Evolutionary conservation across 2,329 filamentous ascomycete species (phyloP), one percentile per base, ranked within the genome.

Genomic region (Scortechinia acanthostroma): DNA sequence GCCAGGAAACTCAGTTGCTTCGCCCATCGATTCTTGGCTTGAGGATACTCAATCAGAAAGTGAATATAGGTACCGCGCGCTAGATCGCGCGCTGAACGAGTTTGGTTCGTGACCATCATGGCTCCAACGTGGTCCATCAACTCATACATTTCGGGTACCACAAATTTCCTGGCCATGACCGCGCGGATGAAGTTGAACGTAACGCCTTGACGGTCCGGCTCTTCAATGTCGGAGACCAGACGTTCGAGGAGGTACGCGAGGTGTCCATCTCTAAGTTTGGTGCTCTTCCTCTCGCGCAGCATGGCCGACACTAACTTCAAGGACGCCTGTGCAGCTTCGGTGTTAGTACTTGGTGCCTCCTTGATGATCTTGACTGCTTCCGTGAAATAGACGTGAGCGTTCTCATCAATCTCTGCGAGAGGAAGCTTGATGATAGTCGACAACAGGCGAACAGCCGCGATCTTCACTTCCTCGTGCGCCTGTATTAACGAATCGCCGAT

Each of bases 81-180:
- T 42, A 83, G 66, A 55, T 86, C 81, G 45, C 84, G 71, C 2
- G 83, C 78, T 42, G 72, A 73, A 44, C 74, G 73, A 23, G 81
- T 81, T 47, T 86, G 78, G 53, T 87, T 88, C 2, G 79, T 86
- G 14, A 88, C 74, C 82, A 88, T 87, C 60, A 86, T 83, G 15
- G 72, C 71, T 13, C 79, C 78, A 35, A 84, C 73, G 50, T 77
- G 74, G 53, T 88, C 83, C 53, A 86, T 73, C 14, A 82, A 69
- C 53, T 88, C 83, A 54, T 88, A 88, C 25, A 88, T 73, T 50
- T 86, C 80, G 0, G 82, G 73, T 23, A 86, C 78, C 45, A 86
- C 65, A 42, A 87, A 72, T 55, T 83, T 85, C 5, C 83, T 73
- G 23, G 75, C 73, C 62, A 88, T 73, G 37, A 88, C 73, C 6